Base-by-base conservation (phyloP, 1,284 basidiomycete species). In the Phenoliferia sp. region DNA sequence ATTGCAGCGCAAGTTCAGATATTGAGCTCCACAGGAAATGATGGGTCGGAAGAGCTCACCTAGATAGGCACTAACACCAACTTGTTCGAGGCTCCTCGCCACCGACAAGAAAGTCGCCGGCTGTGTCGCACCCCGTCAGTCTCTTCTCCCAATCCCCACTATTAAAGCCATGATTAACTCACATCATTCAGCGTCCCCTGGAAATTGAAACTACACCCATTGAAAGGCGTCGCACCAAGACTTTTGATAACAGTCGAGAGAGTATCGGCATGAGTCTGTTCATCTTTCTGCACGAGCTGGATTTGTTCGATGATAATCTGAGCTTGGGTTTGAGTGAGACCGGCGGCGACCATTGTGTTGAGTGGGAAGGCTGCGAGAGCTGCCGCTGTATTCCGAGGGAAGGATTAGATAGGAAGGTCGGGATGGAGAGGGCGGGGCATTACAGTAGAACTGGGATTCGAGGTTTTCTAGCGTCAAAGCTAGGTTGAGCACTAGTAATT, bases 61-160 rank as follows among this genome's bases (percentile, higher is more conserved):
- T 48, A 90, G 84, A 80, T 93, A 93, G 2, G 77, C 77, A 2
- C 83, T 80, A 55, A 90, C 88, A 73, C 91, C 90, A 56, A 90
- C 83, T 69, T 86, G 84, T 81, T 93, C 90, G n/a, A 93, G 84
- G 2, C 87, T 80, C 70, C 89, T 87, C 3, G 90, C 90, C n/a
- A 84, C 84, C 7, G 85, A 82, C 50, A 86, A 61, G 71, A 75
- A 75, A 26, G 67, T 65, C 3, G 56, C 48, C 12, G 74, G 70
- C 29, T 75, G 72, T 16, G 64, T 66, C 7, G 67, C 67, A 32
- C n/a, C 15, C 9, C 22, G 56, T 58, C 56, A 58, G 56, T 19
- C 15, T 10, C 2, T 34, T n/a, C 9, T 16, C 31, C 12, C 4
- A 4, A 52, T 54, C 7, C 26, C 39, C 28, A 0, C 52, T 15